Evolutionary conservation across 768 basidiomycete genomes (phyloP).

Genomic region (Grammothele lineata): DNA sequence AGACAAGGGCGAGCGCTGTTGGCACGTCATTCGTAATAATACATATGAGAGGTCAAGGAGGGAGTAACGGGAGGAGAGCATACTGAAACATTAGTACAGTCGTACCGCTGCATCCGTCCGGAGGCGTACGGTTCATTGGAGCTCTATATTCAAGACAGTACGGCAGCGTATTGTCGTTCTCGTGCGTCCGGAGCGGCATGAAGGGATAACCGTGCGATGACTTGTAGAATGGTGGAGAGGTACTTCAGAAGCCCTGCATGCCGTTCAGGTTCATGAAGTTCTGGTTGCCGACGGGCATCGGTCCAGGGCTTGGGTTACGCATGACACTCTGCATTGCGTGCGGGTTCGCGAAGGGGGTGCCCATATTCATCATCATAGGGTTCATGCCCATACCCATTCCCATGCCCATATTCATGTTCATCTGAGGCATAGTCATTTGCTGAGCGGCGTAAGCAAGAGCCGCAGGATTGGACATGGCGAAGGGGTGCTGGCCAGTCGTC

Average conservation of each 20-base stretch:
- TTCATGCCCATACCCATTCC: conserved; percentile 49
- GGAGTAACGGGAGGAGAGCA: conserved; percentile 1
- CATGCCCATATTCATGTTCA: conserved; percentile 49
- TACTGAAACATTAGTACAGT: conserved; percentile 14
- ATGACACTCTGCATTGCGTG: conserved; percentile 86
- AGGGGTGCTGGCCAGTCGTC: conserved; percentile 42
- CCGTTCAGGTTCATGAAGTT: conserved; percentile 30
- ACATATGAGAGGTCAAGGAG: conserved; percentile 8
- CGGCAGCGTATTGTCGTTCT: background rate
- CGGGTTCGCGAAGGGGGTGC: conserved; percentile 48
- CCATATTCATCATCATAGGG: conserved; percentile 57
- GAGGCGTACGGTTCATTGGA: conserved; percentile 5
- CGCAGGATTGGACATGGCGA: conserved; percentile 46
- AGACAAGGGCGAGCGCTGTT: conserved; percentile 11
- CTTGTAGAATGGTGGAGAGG: background rate
- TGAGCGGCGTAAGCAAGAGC: conserved; percentile 48
- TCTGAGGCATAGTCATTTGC: conserved; percentile 43
- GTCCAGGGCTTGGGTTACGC: conserved; percentile 73
- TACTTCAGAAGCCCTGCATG: conserved; percentile 25
- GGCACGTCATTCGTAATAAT: conserved; percentile 13
- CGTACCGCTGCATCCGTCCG: conserved; percentile 11
- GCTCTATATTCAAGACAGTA: conserved; percentile 16
- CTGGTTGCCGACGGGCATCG: conserved; percentile 29
- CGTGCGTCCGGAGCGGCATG: background rate
- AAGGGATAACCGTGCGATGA: background rate